Base-by-base conservation (phyloP, 2,329 filamentous ascomycete species). In the Scleromitrula shiraiana region DNA sequence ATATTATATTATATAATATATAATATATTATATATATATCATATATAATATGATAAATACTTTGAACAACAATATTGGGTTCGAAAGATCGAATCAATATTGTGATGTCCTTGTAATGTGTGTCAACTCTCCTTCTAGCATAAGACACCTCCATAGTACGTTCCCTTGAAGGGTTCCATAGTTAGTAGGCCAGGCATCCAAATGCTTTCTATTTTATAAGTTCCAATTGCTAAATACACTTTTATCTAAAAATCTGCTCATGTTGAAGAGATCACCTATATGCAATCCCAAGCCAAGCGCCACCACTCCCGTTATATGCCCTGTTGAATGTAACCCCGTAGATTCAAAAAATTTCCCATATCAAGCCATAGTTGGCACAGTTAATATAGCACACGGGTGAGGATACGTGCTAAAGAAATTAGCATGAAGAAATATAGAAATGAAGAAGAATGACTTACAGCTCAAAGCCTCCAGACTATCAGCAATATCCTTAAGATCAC, bases 401-500 rank as follows among this genome's bases (percentile, higher is more conserved):
- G 52, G 41, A 68, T 67, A 37, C 64, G 64, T 53, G 65, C 65
- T 68, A 49, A 12, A 29, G 20, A 26, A 38, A 27, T 46, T 36
- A 50, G 33, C 35, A 49, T 41, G n/a, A 30, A 23, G 24, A 24
- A 24, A n/a, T n/a, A 15, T 15, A 6, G 6, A 38, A 22, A 26
- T 46, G 15, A 19, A 8, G 20, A 12, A 39, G 24, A 30, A 29
- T 17, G 36, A 26, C 83, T 74, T 77, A 88, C 85, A 90, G 68
- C 76, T 82, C 54, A 96, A 75, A 50, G 76, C 78, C 67, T 97
- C 89, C 32, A 98, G 74, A 61, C 77, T 83, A 58, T 91, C 84
- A 57, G 85, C 88, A 46, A 98, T 80, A 52, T 88, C 82, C 69
- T 88, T 90, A 65, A 97, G 88, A 62, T 95, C 85, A 33, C 74